Base-by-base conservation (phyloP, 2,329 filamentous ascomycete genomes). In the Aschersonia sp. region DNA sequence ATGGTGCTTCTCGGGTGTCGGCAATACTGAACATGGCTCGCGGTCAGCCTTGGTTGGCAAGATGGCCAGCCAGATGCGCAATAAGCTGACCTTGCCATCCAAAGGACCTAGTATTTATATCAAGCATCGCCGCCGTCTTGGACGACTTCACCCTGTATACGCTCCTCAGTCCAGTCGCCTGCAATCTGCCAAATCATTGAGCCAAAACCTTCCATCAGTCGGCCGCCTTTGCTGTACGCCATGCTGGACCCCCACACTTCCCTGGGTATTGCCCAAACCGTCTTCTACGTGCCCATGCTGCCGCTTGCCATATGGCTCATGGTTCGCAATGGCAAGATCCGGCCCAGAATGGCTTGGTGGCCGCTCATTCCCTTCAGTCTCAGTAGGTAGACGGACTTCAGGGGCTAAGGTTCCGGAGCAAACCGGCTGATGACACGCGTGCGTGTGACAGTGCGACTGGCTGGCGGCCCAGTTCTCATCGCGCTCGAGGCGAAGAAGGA, bases 301-400 rank as follows among this genome's bases (percentile, higher is more conserved):
- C 54, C 56, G 10, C 30, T 52, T 32, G 53, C 53, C 32, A 52
- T 58, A 31, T 55, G 45, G 8, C 50, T 60, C 31, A 50, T 58
- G 32, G 22, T 45, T n/a, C 55, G 57, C 45, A 59, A 58, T 43
- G 57, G 54, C 50, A 52, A 45, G n/a, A 53, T 55, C 30, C 55
- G 55, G 5, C 58, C 57, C 6, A 53, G 54, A 5, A 51, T 57
- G 52, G 56, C 58, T 2, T 60, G 57, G 57, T 59, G 54, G 51
- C 55, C 55, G 6, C 41, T 57, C 11, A 53, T 59, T 11, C 49
- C 53, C 2, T 59, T 59, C 30, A 54, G 50, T 30, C 41, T 57
- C 6, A 54, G 56, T 58, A 51, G 2, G 50, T 44, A 40, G 11
- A 11, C 6, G 5, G 32, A 37, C 8, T 37, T 37, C 32, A 22